phyloP scores from a whole-genome alignment of 83 land plant species.

The Picea abies region DNA sequence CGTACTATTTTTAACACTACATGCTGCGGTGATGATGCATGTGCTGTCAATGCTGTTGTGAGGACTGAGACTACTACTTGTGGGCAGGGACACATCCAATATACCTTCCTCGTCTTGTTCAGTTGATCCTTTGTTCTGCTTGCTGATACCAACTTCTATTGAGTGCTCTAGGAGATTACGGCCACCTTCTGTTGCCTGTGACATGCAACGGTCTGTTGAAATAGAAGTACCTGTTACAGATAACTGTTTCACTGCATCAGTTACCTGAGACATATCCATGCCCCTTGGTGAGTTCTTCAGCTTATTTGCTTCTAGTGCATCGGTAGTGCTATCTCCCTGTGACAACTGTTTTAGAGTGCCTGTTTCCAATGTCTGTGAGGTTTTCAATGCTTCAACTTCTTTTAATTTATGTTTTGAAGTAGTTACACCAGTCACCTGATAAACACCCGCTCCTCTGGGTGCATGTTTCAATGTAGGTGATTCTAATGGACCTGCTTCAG shows the following conservation, averaged over 20 bases:
- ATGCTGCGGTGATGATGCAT: slow-evolving; percentile 10
- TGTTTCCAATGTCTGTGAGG: neutral
- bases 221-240: neutral
- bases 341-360: neutral
- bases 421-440: slow-evolving; percentile 2
- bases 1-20: slow-evolving; percentile 15
- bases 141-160: neutral
- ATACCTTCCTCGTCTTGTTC: slow-evolving; percentile 3
- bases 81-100: slow-evolving; percentile 7
- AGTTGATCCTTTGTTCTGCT: slow-evolving; percentile 1
- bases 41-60: slow-evolving; percentile 11
- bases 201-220: slow-evolving; percentile 1
- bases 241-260: neutral
- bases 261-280: neutral
- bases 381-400: neutral
- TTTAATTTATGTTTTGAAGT: neutral
- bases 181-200: slow-evolving; percentile 7
- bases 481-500: neutral
- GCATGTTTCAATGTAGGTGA: neutral
- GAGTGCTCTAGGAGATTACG: neutral
- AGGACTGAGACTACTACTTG: slow-evolving; percentile 10
- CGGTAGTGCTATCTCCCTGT: neutral
- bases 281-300: neutral
- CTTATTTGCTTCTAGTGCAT: neutral
- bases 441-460: neutral